These are phyloP conservation scores for Quercus tomentella DNA, from an alignment of 331 rosid genomes.

Conservation along the genomic window DNA sequence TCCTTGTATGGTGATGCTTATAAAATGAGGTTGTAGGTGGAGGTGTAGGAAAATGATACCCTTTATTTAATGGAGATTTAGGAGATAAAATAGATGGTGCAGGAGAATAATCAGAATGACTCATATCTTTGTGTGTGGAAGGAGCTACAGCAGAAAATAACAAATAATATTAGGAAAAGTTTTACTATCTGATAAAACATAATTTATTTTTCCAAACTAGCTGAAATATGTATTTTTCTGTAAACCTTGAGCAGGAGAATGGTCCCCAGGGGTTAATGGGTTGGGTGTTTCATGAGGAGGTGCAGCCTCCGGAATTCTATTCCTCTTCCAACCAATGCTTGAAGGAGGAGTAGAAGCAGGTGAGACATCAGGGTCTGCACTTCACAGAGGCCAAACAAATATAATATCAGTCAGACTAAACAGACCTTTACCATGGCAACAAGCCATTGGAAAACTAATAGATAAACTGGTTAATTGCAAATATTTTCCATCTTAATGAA, in stretches of 20 bases:
- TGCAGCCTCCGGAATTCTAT: slow-evolving; percentile 41
- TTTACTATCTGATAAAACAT: not conserved
- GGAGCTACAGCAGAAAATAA: slow-evolving; percentile 39
- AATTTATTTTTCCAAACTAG: not conserved
- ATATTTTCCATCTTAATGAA: not conserved
- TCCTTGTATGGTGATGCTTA: slow-evolving; percentile 39
- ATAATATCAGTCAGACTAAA: not conserved
- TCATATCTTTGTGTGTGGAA: slow-evolving; percentile 25
- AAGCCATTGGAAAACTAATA: not conserved
- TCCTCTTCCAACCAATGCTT: slow-evolving; percentile 25
- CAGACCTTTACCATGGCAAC: not conserved
- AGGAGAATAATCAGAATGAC: slow-evolving; percentile 30
- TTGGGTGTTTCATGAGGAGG: slow-evolving; percentile 46
- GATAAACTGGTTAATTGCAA: not conserved
- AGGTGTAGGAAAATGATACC: slow-evolving; percentile 38
- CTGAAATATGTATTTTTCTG: slow-evolving; percentile 11
- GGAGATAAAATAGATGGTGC: slow-evolving; percentile 39
- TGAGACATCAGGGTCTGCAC: slow-evolving; percentile 51
- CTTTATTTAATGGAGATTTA: slow-evolving; percentile 33
- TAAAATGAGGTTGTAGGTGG: slow-evolving; percentile 43
- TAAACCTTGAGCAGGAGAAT: slow-evolving; percentile 56
- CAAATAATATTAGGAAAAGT: slow-evolving; percentile 1
- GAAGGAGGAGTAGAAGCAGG: slow-evolving; percentile 52
- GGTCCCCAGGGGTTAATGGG: slow-evolving; percentile 38
- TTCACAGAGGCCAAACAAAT: slow-evolving; percentile 21